A percentile compares a stretch with the other conserved stretches of the same genome.
phyloP scores from a whole-genome alignment of 805 yeast genomes.

The Candida schatavii region DNA sequence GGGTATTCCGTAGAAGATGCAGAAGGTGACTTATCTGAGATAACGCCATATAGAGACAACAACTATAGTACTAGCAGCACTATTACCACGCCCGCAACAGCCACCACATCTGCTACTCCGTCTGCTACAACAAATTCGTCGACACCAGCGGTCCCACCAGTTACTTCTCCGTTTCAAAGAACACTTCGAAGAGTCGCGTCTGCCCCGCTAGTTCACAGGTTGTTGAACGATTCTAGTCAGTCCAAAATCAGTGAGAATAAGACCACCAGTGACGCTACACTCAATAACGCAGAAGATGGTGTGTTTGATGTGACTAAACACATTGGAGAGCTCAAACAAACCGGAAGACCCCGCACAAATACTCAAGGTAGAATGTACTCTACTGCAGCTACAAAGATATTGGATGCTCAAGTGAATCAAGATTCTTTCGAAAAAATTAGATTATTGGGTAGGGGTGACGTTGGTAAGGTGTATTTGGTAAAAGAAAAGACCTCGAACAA shows the following conservation, averaged over 20 bases:
- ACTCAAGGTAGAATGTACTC: slow-evolving; percentile 62
- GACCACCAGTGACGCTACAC: slow-evolving; percentile 35
- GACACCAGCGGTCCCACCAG: slow-evolving; percentile 10
- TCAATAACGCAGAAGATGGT: slow-evolving; percentile 21
- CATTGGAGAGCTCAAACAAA: slow-evolving; percentile 40
- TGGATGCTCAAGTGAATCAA: slow-evolving; percentile 80
- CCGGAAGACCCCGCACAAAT: slow-evolving; percentile 36
- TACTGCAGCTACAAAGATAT: slow-evolving; percentile 67
- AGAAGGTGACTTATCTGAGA: slow-evolving; percentile 5
- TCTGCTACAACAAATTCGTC: not conserved
- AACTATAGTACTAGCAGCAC: too few relatives aligned
- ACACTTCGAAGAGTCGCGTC: slow-evolving; percentile 76
- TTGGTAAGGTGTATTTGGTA: slow-evolving; percentile 93
- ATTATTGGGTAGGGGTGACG: slow-evolving; percentile 95
- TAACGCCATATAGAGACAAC: slow-evolving; percentile 10
- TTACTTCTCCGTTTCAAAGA: slow-evolving; percentile 29
- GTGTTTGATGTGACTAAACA: slow-evolving; percentile 44
- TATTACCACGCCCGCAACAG: slow-evolving; percentile 1
- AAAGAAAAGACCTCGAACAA: slow-evolving; percentile 72
- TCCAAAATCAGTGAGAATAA: slow-evolving; percentile 9
- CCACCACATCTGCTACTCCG: slow-evolving; percentile 7
- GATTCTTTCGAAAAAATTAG: slow-evolving; percentile 85
- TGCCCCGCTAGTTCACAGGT: slow-evolving; percentile 61
- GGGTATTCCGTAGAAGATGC: slow-evolving; percentile 8
- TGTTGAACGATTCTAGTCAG: slow-evolving; percentile 21